Base-by-base conservation (phyloP, 352 stramenopile species). In the Pythium sp. region DNA sequence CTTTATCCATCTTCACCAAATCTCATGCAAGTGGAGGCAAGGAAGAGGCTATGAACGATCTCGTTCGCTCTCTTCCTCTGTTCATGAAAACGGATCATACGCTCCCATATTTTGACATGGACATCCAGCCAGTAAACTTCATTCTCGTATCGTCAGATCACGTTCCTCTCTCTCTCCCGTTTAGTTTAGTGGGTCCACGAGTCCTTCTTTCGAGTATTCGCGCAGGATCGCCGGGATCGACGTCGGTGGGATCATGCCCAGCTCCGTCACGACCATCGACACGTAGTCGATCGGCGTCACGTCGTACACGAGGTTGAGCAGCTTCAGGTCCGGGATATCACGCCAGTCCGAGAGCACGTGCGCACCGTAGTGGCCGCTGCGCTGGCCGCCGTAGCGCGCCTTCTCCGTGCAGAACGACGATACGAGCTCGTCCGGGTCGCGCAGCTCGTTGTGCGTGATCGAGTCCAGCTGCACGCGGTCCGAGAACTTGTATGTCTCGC, bases 401-500 rank as follows among this genome's bases (percentile, higher is more conserved):
- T 89, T 90, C 68, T 86, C 78, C 18, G 75, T 89, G 53, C 75
- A 80, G 54, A 78, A 84, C 54, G 75, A 86, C 68, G 81, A 85
- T 51, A 94, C 75, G 7, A 96, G 74, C 58, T 96, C 91, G 67
- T 97, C 90, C 12, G 96, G 91, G 83, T 99, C 87, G n/a, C 95
- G 94, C 38, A 99, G 76, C 75, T 99, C 97, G 78, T 99, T 99
- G 75, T 97, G 87, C 12, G 95, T 98, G 68, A 99, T 98, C 49
- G 91, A 95, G 72, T 99, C 98, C 46, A 99, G 81, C 77, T 99
- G 97, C 30, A 99, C 94, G 41, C 94, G 90, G 70, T 98, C 96
- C 49, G 84, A 91, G 58, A 94, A 94, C 75, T 99, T 99, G 89
- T 99, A 99, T 34, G 96, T 99, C 84, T 99, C 98, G 72, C 96